Evolutionary conservation across 2,329 filamentous ascomycete genomes (phyloP), one percentile per base, ranked within the genome.

Genomic region (Venturia nashicola): DNA sequence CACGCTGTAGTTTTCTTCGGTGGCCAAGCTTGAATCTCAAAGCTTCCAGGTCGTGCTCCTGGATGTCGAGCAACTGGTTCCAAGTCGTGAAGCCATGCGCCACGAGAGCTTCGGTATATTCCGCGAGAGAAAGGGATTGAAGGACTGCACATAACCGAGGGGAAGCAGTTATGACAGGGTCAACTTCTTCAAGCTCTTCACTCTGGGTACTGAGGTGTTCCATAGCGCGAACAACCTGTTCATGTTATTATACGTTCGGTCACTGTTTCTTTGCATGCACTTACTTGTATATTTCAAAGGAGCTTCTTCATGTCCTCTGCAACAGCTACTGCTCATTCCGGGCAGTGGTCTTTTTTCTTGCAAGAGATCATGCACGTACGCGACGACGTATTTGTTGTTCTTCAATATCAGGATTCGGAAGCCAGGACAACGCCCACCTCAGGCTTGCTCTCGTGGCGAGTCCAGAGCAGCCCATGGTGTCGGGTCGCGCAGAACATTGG

Each of bases 41-140:
- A 11, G 46, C 46, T 16, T 42, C 46, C 40, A 67, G 57, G 54
- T 68, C 65, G 34, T 39, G 39, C 57, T 68, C 65, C 5, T 64
- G 65, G 60, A 68, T 68, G 2, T 48, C 36, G 63, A 62, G 48
- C 14, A 67, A 16, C 27, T n/a, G 48, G 20, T 65, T 63, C 67
- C 65, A 68, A 20, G 62, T 63, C 51, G 63, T 63, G 20, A 68
- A 67, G 54, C 67, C 65, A 46, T 68, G 65, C 57, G 61, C 61
- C 36, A 39, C 48, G n/a, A 68, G 63, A 18, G 32, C n/a, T 20
- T 64, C 59, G 16, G 64, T 42, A 55, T 66, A 62, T 54, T 62
- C 34, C 2, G 16, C 43, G 7, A 62, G 14, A 2, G 51, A 57
- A 9, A 57, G 51, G 1, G 51, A 57, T 57, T 36, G 32, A 8